Conservation (phyloP, 2,329 filamentous ascomycete species). For the Arthrobotrys sphaeroides region DNA sequence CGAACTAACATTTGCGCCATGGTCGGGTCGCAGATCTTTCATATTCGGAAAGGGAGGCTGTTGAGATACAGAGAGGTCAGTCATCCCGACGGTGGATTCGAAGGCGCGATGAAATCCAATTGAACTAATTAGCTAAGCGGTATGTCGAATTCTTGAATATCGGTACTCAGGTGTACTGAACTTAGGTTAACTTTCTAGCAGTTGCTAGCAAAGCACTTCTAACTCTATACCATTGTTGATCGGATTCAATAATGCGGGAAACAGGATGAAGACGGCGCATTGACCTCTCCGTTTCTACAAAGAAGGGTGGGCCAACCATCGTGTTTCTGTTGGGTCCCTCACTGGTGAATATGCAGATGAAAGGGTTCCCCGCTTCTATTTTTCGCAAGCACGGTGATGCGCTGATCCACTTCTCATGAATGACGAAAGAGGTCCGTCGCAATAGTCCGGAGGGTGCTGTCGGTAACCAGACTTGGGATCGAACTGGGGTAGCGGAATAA, state of each 20-base stretch:
- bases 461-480: not conserved
- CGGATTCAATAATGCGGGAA: not conserved
- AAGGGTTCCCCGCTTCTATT: conserved; percentile 42
- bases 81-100: not conserved
- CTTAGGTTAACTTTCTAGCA: too few relatives aligned
- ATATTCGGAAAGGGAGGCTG: too few relatives aligned
- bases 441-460: not conserved
- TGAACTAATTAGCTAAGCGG: too few relatives aligned
- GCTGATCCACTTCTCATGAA: not conserved
- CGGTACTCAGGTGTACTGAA: too few relatives aligned
- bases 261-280: conserved; percentile 29
- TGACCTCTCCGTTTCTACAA: conserved; percentile 34
- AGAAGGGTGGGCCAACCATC: conserved; percentile 5
- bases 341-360: conserved; percentile 6
- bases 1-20: conserved; percentile 11
- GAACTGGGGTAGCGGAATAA: conserved; percentile 33
- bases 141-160: too few relatives aligned
- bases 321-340: conserved; percentile 41
- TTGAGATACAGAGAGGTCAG: too few relatives aligned
- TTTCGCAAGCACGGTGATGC: conserved; percentile 4
- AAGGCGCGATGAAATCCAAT: not conserved
- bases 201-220: not conserved
- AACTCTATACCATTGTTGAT: not conserved
- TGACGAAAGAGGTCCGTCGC: conserved; percentile 33
- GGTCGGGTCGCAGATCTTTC: conserved; percentile 14